Evolutionary conservation across 2,329 filamentous ascomycete species (phyloP), one percentile per base, ranked within the genome.

Genomic region (Fusarium lateritium): DNA sequence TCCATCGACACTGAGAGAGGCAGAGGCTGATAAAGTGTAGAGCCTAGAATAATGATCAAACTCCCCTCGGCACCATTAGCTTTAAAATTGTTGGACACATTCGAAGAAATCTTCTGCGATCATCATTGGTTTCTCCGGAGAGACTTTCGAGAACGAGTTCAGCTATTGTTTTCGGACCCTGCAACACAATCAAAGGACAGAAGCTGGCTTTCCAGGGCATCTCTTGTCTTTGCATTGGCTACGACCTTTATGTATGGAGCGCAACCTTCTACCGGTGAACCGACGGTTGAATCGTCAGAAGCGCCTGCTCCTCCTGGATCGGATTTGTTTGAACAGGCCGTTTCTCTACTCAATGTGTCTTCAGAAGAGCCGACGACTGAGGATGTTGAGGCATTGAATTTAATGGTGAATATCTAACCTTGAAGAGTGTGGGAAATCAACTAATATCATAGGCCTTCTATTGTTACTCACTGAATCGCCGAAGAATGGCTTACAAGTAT

Each of bases 111-210:
- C 11, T 49, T 36, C 5, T 49, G 45, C 15, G 45, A 49, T 3
- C 45, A 49, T 11, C 45, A 49, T n/a, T 49, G 45, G 45, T 36
- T 49, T 6, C 45, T 49, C 3, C 31, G 45, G 22, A 36, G 31
- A 24, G 31, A 49, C 2, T 24, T 49, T 11, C 21, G 45, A 3
- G 15, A 36, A 24, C 15, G 31, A 17, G 19, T 36, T 9, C 31
- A 24, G 3, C 11, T 36, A 36, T 14, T 49, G 14, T 34, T n/a
- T 11, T 22, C 31, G n/a, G 45, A 49, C 11, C 31, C 31, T 8
- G 8, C 22, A 15, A 24, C 31, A 1, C 31, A 49, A 24, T 49
- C 45, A 2, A 28, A 49, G n/a, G 45, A 36, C 7, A 49, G 45
- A 11, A 49, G 45, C 21, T 49, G 31, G 21, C 31, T 49, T 11